phyloP scores from a whole-genome alignment of 441 rosid genomes.

The Capsella rubella region DNA sequence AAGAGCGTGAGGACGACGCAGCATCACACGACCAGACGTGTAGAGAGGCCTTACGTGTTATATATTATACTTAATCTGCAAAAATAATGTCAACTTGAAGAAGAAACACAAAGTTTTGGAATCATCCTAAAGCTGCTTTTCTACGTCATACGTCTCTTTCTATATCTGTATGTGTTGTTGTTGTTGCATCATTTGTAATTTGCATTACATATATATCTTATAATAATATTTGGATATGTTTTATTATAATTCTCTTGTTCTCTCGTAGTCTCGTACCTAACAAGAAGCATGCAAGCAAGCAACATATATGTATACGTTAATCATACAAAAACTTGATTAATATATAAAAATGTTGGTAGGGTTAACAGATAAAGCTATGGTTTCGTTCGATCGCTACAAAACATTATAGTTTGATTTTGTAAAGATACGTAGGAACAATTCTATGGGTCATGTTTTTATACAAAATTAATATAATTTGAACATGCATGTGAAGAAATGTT shows the following conservation, averaged over 20 bases:
- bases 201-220: no score
- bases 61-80: constrained; percentile 29
- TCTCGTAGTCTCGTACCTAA: constrained; percentile 37
- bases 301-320: constrained; percentile 4
- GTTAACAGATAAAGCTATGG: background rate
- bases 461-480: background rate
- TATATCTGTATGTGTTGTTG: constrained; percentile 24
- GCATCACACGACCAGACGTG: constrained; percentile 44
- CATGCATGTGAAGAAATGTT: constrained; percentile 21
- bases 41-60: background rate
- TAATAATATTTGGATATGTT: no score
- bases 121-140: constrained; percentile 39
- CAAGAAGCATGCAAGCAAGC: constrained; percentile 34
- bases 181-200: no score
- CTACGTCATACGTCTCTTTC: constrained; percentile 43
- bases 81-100: constrained; percentile 47
- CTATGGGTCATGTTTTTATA: constrained; percentile 17
- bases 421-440: constrained; percentile 26
- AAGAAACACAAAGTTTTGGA: constrained; percentile 33
- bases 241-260: constrained; percentile 1
- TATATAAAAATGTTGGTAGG: constrained; percentile 9
- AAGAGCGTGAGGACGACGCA: constrained; percentile 22
- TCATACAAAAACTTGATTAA: background rate
- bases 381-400: constrained; percentile 16
- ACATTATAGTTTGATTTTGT: constrained; percentile 18